These are phyloP conservation scores for Tausonia pullulans DNA, from an alignment of 1,284 basidiomycete genomes.

Conservation along the genomic window DNA sequence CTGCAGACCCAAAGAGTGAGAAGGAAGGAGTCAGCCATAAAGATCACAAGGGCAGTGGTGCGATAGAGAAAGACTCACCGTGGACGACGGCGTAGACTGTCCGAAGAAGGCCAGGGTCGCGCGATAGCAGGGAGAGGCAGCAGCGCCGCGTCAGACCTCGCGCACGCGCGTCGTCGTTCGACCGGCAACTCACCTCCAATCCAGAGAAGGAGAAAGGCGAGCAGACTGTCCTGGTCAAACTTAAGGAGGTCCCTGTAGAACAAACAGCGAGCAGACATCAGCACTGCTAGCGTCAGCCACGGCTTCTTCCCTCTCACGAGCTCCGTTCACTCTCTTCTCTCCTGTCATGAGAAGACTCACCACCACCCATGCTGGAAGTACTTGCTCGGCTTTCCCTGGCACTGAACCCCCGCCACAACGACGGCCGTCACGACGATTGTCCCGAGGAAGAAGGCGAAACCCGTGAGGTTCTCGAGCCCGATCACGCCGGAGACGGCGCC, in stretches of 20 bases:
- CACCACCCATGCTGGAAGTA: constrained; percentile 49
- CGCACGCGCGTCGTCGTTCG: too few species aligned
- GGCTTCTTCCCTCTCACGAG: constrained; percentile 23
- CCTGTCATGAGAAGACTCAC: too few species aligned
- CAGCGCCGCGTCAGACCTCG: too few species aligned
- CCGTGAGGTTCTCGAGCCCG: constrained; percentile 67
- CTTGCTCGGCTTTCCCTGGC: constrained; percentile 42
- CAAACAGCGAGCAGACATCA: too few species aligned
- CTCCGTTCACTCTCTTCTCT: constrained; percentile 1
- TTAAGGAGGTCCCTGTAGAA: constrained; percentile 35
- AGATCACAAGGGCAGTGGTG: too few species aligned
- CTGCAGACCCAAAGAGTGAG: too few species aligned
- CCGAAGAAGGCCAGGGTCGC: too few species aligned
- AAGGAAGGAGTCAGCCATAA: too few species aligned
- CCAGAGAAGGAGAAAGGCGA: constrained; percentile 78
- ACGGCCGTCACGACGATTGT: constrained; percentile 55
- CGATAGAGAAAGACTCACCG: background rate
- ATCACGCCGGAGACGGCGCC: constrained; percentile 75
- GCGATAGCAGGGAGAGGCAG: too few species aligned
- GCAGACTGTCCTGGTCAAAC: constrained; percentile 71
- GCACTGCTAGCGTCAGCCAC: constrained; percentile 42
- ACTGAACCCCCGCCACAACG: constrained; percentile 56
- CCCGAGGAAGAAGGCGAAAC: constrained; percentile 63
- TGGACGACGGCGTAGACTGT: constrained; percentile 46
- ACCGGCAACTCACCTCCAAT: constrained; percentile 40